Base-by-base conservation (phyloP, 805 yeast genomes). In the Kluyveromyces aestuarii region DNA sequence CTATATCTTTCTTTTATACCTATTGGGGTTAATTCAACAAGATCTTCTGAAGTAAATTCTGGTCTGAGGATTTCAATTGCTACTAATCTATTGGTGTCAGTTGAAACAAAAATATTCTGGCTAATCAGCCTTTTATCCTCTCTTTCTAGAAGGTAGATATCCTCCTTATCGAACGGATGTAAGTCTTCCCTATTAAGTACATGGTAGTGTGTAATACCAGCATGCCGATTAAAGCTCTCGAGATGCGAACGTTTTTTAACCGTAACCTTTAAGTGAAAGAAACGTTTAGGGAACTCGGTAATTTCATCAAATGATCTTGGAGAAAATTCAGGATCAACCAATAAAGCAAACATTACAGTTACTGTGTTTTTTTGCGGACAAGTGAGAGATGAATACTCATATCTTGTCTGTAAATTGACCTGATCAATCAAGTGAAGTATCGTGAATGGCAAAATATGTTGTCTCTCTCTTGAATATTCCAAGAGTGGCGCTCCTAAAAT, bases 1-100 rank as follows among this genome's bases (percentile, higher is more conserved):
- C 67, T 61, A 52, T 77, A 79, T 55, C 95, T 71, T 7, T 65
- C 59, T 44, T 69, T 70, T 41, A 88, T 82, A 14, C 70, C 70
- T 1, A 70, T 75, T 3, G 68, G 65, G 33, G 77, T 76, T 52
- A 76, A 75, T 3, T 58, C 60, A 35, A 77, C 63, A 45, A 82
- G 84, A 1, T 69, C 72, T 1, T 55, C 52, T 9, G 51, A 30
- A 6, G 69, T 52, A 52, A 87, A 75, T 51, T 79, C 81, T 0
- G 77, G 74, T 14, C 67, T 63, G 42, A 72, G 76, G 0, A 84
- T 66, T 53, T 79, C 78, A 14, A 82, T 72, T 50, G 84, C 63
- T 16, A 84, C 43, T n/a, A 75, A 51, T 14, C 69, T 73, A 37
- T 73, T 72, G 0, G 80, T 72, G 27, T 67, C 66, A 19, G 68